These are phyloP conservation scores for Penicillium riverlandense DNA, from an alignment of 495 filamentous ascomycete genomes.

Conservation along the genomic window DNA sequence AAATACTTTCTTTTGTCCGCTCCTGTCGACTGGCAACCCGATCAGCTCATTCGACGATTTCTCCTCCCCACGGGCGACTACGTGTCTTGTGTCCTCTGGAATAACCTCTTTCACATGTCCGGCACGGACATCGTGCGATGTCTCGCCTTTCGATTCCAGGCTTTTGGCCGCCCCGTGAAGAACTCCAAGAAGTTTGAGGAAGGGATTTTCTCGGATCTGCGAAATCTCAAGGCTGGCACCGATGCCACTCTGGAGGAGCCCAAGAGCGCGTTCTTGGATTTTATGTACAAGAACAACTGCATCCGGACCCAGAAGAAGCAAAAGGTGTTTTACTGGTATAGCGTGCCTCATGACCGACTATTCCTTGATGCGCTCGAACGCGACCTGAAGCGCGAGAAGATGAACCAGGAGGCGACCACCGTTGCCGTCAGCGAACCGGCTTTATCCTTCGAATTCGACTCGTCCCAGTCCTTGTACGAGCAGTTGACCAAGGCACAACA, in stretches of 20 bases:
- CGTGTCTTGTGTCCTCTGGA: slow-evolving; percentile 97
- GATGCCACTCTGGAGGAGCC: slow-evolving; percentile 99
- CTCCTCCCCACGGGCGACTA: slow-evolving; percentile 96
- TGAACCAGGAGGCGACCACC: slow-evolving; percentile 96
- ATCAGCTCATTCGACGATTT: slow-evolving; percentile 94
- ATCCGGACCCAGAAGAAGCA: slow-evolving; percentile 99
- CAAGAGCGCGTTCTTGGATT: slow-evolving; percentile 96
- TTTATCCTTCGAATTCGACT: slow-evolving; percentile 97
- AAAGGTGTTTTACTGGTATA: slow-evolving; percentile 99
- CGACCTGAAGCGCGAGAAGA: slow-evolving; percentile 97
- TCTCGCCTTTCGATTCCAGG: slow-evolving; percentile 96
- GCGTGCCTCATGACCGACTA: slow-evolving; percentile 93
- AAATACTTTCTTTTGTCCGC: slow-evolving; percentile 99
- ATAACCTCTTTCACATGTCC: slow-evolving; percentile 98
- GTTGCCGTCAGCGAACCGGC: slow-evolving; percentile 94
- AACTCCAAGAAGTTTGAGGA: slow-evolving; percentile 99
- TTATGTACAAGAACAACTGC: slow-evolving; percentile 99
- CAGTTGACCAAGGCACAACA: slow-evolving; percentile 99
- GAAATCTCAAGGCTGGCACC: slow-evolving; percentile 95
- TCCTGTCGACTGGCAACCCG: slow-evolving; percentile 93
- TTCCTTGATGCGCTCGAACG: slow-evolving; percentile 97
- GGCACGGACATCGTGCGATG: slow-evolving; percentile 98
- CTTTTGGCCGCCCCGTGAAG: slow-evolving; percentile 95
- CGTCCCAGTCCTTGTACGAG: slow-evolving; percentile 97
- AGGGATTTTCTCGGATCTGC: slow-evolving; percentile 96